phyloP scores from a whole-genome alignment of 306 rosid genomes.

The Prunus dulcis region DNA sequence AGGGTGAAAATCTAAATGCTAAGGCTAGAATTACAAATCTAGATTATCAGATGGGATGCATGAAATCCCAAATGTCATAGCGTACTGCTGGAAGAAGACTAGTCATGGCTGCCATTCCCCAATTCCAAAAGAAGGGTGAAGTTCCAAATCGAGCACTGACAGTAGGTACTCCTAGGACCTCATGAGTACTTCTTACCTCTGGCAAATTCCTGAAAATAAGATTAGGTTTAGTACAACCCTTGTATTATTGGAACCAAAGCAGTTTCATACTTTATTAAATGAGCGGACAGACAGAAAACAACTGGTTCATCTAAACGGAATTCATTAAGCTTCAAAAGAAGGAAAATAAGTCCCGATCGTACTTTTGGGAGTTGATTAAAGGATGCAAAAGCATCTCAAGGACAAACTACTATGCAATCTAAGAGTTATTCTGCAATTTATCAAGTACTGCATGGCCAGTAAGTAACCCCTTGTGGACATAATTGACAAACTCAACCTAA shows the following conservation, averaged over 20 bases:
- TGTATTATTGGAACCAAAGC: background rate
- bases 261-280: background rate
- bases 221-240: background rate
- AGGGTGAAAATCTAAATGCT: background rate
- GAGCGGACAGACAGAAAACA: background rate
- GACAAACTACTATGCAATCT: slow-evolving; percentile 2
- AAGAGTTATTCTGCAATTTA: background rate
- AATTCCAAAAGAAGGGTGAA: slow-evolving; percentile 92
- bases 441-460: background rate
- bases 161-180: slow-evolving; percentile 79
- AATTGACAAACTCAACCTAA: background rate
- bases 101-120: slow-evolving; percentile 92
- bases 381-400: slow-evolving; percentile 15
- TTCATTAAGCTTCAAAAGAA: background rate
- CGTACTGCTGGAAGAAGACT: slow-evolving; percentile 63
- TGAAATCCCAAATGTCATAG: background rate
- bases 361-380: slow-evolving; percentile 2
- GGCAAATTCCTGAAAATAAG: slow-evolving; percentile 73
- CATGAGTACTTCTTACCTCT: slow-evolving; percentile 84
- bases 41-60: background rate
- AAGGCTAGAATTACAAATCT: background rate
- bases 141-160: slow-evolving; percentile 98
- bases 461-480: background rate
- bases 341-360: background rate
- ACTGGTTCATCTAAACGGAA: background rate